Conservation (phyloP, 139 green algal genomes). For the Closterium sp. region DNA sequence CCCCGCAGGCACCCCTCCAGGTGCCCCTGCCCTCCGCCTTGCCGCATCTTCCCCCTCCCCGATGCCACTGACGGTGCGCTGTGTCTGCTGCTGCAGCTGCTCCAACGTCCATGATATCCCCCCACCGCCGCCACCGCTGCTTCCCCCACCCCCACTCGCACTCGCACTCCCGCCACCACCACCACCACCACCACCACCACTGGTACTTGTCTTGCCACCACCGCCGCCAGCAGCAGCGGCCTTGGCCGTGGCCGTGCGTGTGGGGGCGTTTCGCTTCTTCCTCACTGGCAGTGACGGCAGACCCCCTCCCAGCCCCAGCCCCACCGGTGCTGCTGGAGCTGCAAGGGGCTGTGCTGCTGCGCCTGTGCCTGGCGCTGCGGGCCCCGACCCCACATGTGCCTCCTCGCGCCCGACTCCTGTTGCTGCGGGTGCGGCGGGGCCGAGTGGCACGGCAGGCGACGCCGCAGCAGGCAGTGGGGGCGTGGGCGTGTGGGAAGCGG, state of each 20-base stretch:
- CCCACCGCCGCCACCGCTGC: background rate
- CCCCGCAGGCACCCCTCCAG: background rate
- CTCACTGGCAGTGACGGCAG: background rate
- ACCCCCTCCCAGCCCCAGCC: background rate
- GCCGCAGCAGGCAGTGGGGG: background rate
- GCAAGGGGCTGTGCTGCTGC: background rate
- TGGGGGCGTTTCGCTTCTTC: background rate
- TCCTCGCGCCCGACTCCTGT: background rate
- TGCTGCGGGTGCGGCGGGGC: background rate
- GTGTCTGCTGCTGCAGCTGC: background rate
- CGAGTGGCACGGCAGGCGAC: background rate
- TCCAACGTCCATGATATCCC: background rate
- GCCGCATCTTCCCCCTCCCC: background rate
- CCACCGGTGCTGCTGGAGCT: background rate
- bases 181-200: background rate
- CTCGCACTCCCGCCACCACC: too few species aligned
- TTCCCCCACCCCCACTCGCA: background rate
- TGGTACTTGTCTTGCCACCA: background rate
- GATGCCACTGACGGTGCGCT: background rate
- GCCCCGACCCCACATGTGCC: background rate
- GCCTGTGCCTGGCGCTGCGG: background rate
- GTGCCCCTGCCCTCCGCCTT: background rate
- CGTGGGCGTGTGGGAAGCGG: background rate
- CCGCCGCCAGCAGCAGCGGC: background rate
- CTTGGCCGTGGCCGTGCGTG: background rate